These are phyloP conservation scores for Sungouiozyma ichnusensis DNA, from an alignment of 805 yeast species.

Conservation along the genomic window DNA sequence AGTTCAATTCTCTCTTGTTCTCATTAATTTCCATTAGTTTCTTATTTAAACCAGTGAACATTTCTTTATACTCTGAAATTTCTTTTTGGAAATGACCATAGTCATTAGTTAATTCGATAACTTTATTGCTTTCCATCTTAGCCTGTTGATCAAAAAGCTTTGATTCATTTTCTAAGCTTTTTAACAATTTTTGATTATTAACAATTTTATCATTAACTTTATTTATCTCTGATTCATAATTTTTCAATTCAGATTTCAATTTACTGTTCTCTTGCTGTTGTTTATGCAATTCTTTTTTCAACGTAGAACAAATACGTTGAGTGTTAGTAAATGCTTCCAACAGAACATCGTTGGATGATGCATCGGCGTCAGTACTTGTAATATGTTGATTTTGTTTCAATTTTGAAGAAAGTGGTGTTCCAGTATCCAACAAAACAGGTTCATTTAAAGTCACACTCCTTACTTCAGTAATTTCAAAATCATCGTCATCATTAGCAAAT, in stretches of 20 bases:
- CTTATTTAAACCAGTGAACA: conserved; percentile 13
- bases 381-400: background rate
- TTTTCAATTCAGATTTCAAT: conserved; percentile 18
- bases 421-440: background rate
- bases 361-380: conserved; percentile 1
- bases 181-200: conserved; percentile 16
- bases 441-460: conserved; percentile 15
- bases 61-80: conserved; percentile 15
- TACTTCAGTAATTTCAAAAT: conserved; percentile 34
- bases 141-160: conserved; percentile 17
- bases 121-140: conserved; percentile 11
- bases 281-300: conserved; percentile 26
- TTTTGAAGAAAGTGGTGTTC: background rate
- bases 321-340: conserved; percentile 33
- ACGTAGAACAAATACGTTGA: conserved; percentile 27
- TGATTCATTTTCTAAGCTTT: conserved; percentile 16
- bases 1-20: conserved; percentile 12
- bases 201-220: conserved; percentile 16
- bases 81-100: conserved; percentile 10
- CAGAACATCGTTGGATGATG: conserved; percentile 29
- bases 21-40: conserved; percentile 20
- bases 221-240: conserved; percentile 15
- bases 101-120: conserved; percentile 19
- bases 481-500: conserved; percentile 24
- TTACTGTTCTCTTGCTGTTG: conserved; percentile 20